A percentile compares a stretch with the other conserved stretches of the same genome.
Evolutionary conservation across 1,284 basidiomycete species (phyloP).

Genomic region (Ganoderma boninense): DNA sequence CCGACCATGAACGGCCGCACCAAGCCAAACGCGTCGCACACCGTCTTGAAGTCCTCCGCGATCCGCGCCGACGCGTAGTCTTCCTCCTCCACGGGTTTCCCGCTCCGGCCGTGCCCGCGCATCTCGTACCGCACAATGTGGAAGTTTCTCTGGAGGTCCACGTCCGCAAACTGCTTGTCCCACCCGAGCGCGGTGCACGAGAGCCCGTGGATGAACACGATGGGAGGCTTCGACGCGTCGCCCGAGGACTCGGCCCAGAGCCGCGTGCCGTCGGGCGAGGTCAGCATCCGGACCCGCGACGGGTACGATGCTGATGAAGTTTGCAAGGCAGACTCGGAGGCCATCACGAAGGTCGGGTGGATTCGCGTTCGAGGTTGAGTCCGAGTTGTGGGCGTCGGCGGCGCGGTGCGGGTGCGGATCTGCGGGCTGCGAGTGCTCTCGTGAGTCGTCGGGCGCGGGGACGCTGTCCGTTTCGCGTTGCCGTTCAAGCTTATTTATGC

Average conservation of each 20-base stretch:
- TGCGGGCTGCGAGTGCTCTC: not conserved
- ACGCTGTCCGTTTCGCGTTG: conserved; percentile 4
- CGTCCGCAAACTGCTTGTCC: conserved; percentile 48
- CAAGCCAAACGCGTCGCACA: conserved; percentile 44
- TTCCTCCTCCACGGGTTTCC: conserved; percentile 34
- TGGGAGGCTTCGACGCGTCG: conserved; percentile 43
- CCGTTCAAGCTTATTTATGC: conserved; percentile 21
- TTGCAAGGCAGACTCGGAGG: not conserved
- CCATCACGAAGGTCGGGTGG: not conserved
- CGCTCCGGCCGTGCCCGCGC: conserved; percentile 44
- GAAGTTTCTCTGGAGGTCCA: conserved; percentile 39
- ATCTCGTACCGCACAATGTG: conserved; percentile 48
- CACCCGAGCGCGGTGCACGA: conserved; percentile 46
- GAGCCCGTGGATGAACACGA: conserved; percentile 54
- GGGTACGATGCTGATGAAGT: not conserved
- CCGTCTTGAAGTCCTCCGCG: conserved; percentile 48
- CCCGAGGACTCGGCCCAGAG: conserved; percentile 50
- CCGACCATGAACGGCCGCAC: conserved; percentile 46
- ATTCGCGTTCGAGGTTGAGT: no score
- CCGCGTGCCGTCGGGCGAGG: conserved; percentile 40
- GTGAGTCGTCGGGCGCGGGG: not conserved
- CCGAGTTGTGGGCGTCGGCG: not conserved
- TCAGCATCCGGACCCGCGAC: conserved; percentile 29
- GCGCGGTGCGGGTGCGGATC: not conserved
- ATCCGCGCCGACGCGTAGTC: conserved; percentile 41